Base-by-base conservation (phyloP, 2,329 filamentous ascomycete species). In the Calonectria hawksworthii region DNA sequence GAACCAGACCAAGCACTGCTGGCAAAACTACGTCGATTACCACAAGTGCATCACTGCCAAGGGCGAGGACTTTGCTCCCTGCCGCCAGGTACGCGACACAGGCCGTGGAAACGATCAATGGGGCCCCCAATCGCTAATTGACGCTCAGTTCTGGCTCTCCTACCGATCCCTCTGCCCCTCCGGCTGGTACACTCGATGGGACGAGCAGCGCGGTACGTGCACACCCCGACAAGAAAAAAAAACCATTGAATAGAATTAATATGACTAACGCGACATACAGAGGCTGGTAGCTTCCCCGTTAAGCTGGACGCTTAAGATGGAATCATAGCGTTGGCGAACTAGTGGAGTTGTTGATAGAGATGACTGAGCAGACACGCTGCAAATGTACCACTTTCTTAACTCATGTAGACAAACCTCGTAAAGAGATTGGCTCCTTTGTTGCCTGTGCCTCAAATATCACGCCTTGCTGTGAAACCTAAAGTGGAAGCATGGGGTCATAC, bases 11-110 rank as follows among this genome's bases (percentile, higher is more conserved):
- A 98, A 98, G 94, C 96, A 99, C 93, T 99, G 97, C 95, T 99
- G 97, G 97, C 98, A 99, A 88, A 99, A 99, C 93, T 99, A 99
- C 90, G 97, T 99, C 90, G 97, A 99, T 89, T 99, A 99, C 92
- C 95, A 99, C 93, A 99, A 99, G 93, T 99, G 97, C 91, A 96
- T 98, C 88, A 90, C 94, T 86, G 96, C 96, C 89, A 99, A 99
- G 93, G 96, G 96, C 88, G 96, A 99, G 91, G 96, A 98, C 86
- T 99, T 99, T 88, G 94, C 95, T 83, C 96, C 96, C 80, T 99
- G 96, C 94, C 94, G 93, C 85, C 96, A 98, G 94, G 96, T 98
- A 93, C 56, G 72, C 65, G 30, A 38, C 34, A 30, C 30, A 34
- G 2, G 21, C 4, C 7, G 14, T 61, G 61, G 66, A 51, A 44